Base-by-base conservation (phyloP, 208 protist species). In the Crithidia mellificae region DNA sequence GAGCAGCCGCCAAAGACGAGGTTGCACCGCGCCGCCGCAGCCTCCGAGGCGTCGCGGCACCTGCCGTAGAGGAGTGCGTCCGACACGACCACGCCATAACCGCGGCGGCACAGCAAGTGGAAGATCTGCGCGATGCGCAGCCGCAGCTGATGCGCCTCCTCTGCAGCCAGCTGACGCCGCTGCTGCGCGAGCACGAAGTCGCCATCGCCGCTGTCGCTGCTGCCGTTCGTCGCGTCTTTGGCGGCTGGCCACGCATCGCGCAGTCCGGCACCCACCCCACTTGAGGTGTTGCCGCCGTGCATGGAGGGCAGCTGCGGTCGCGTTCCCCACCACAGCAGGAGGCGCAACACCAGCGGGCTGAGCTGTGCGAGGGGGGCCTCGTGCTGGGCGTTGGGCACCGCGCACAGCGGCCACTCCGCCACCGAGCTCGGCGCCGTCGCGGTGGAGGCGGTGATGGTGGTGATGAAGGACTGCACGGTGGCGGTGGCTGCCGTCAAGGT, bases 91-190 rank as follows among this genome's bases (percentile, higher is more conserved):
- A 65, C 56, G 7, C 63, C 70, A 46, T 36, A 38, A 8, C 41
- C 70, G 6, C 63, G 47, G 8, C 36, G 54, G 39, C 63, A 64
- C 12, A 76, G 56, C 62, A 76, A 20, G 32, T 6, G 20, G 19
- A 76, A 76, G 20, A 76, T 76, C 2, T 65, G 61, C 1, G 70
- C 70, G 3, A 76, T 76, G 36, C 70, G 63, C 11, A 56, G 47
- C 7, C 70, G 62, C 46, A 76, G 63, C 56, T 53, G 70, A 3
- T 69, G 63, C 8, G 55, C 20, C 2, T 58, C 41, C 36, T 50
- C 38, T 5, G 34, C 61, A 27, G 54, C 68, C 6, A 7, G 43
- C 34, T 62, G 50, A 17, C 30, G 49, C 6, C 46, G 58, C 34
- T 44, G 34, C 46, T 43, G 58, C 2, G 39, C 3, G 11, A 29